Evolutionary conservation across 306 rosid genomes (phyloP), one percentile per base, ranked within the genome.

Genomic region (Styphnolobium japonicum): DNA sequence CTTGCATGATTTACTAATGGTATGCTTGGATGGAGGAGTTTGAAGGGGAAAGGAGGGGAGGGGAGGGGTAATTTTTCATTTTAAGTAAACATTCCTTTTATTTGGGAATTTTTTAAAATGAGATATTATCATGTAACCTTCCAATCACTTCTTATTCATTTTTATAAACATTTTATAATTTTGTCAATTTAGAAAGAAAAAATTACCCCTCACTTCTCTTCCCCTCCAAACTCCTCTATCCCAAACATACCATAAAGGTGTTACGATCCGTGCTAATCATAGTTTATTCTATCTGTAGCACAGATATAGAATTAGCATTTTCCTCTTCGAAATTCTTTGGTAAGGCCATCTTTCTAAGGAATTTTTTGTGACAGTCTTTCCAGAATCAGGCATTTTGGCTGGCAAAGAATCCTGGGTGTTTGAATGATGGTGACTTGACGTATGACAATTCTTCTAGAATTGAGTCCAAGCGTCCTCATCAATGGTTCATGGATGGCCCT

Each of bases 391-490:
- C 87, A 55, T 87, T 86, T 82, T 91, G 95, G 97, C 78, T 81
- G 93, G 85, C 76, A 69, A 93, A 88, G 83, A 80, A 78, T 81
- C 66, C 84, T 48, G 89, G 68, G 8, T 67, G 82, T 83, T 70
- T 84, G 76, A 87, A 87, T 58, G 92, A 87, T n/a, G 82, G 87
- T 77, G 98, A 88, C 71, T 55, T 57, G 80, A 49, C 85, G 6
- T 78, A 53, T 40, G 89, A 87, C 49, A 83, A 78, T 77, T 85
- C 94, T 40, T 88, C 89, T 55, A 85, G 86, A 79, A 45, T 76
- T n/a, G 98, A 90, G 68, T 71, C 90, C 55, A 93, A 93, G 90
- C 90, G 94, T 1, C 43, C 90, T 83, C 92, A 87, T 83, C 97
- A 86, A 78, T 87, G 87, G 91, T 85, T 91, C 80, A 79, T 85